These are phyloP conservation scores for Brassica balearica DNA, from an alignment of 441 rosid genomes.

Conservation along the genomic window DNA sequence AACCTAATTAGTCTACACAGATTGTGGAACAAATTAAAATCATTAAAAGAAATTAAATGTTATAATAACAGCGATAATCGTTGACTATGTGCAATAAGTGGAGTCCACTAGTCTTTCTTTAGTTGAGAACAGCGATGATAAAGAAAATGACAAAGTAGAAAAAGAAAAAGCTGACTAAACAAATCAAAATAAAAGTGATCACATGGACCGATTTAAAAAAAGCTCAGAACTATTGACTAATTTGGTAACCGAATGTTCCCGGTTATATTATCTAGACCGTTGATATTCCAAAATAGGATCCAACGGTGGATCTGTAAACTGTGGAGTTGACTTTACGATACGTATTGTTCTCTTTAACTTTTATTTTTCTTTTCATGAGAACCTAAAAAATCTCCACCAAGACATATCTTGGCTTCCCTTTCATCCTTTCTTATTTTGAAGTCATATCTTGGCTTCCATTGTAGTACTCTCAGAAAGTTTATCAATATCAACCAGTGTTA, in stretches of 20 bases:
- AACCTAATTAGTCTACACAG: slow-evolving; percentile 28
- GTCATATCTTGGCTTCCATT: too few relatives aligned
- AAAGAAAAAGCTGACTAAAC: slow-evolving; percentile 35
- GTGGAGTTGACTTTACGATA: slow-evolving; percentile 39
- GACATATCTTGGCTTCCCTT: too few relatives aligned
- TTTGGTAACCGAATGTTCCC: slow-evolving; percentile 33
- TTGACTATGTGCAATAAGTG: slow-evolving; percentile 22
- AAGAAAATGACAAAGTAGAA: slow-evolving; percentile 39
- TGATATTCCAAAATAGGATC: slow-evolving; percentile 22
- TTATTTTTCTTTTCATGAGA: background rate
- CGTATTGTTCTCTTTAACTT: slow-evolving; percentile 18
- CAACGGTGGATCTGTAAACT: slow-evolving; percentile 36
- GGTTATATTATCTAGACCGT: slow-evolving; percentile 28
- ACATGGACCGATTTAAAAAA: slow-evolving; percentile 26
- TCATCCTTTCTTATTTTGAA: too few relatives aligned
- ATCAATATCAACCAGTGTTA: too few relatives aligned
- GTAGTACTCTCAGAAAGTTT: too few relatives aligned
- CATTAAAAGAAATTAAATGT: slow-evolving; percentile 7
- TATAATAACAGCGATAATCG: slow-evolving; percentile 34
- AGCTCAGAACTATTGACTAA: slow-evolving; percentile 31
- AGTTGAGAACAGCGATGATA: slow-evolving; percentile 33
- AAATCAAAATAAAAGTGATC: slow-evolving; percentile 26
- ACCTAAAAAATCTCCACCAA: slow-evolving; percentile 15
- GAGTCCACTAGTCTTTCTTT: slow-evolving; percentile 19
- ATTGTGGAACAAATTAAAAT: slow-evolving; percentile 20